Conservation (phyloP, 331 rosid species). For the Saraca asoca region DNA sequence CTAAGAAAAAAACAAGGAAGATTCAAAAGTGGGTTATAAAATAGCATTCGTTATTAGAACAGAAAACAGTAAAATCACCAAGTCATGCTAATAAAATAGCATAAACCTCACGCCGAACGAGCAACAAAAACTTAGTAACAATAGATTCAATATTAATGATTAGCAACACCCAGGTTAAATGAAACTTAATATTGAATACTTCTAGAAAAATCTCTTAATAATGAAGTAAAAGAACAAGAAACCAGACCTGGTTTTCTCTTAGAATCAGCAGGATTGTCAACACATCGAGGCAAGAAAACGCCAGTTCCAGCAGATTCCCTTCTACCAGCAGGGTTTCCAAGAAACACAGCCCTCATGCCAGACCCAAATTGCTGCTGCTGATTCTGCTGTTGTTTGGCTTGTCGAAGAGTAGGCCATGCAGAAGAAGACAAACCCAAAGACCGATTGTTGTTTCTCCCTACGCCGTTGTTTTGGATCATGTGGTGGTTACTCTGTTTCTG, state of each 20-base stretch:
- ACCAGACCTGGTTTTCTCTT: constrained; percentile 50
- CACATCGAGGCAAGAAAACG: constrained; percentile 75
- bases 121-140: too few species aligned
- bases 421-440: constrained; percentile 44
- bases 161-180: too few species aligned
- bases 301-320: constrained; percentile 76
- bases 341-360: constrained; percentile 58
- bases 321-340: constrained; percentile 29
- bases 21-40: too few species aligned
- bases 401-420: constrained; percentile 66
- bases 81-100: too few species aligned
- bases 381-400: constrained; percentile 24
- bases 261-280: constrained; percentile 31
- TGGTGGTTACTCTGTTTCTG: constrained; percentile 14
- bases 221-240: not conserved
- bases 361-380: constrained; percentile 32
- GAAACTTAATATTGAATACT: not conserved
- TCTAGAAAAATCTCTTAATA: not conserved
- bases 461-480: constrained; percentile 31
- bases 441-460: constrained; percentile 29
- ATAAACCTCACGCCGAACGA: too few species aligned
- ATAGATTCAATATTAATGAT: too few species aligned
- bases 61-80: too few species aligned
- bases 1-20: too few species aligned
- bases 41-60: too few species aligned